Evolutionary conservation across 441 rosid genomes (phyloP).

Genomic region (Erodium moschatum): DNA sequence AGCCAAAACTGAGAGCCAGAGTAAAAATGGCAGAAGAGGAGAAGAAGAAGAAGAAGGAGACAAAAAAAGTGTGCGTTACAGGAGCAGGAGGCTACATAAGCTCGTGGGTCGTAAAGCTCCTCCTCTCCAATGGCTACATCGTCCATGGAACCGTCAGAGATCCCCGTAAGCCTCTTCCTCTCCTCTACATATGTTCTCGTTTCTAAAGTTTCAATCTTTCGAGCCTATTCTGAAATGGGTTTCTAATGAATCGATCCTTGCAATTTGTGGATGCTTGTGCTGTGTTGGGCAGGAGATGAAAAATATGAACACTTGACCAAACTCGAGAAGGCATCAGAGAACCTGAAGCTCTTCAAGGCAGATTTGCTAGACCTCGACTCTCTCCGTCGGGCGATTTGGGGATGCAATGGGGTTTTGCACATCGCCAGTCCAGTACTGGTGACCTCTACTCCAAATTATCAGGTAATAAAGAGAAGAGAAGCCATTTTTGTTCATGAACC

Average conservation of each 20-base stretch:
- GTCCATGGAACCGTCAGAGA: slow-evolving; percentile 8
- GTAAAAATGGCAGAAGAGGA: too few relatives aligned
- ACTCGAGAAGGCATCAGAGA: slow-evolving; percentile 47
- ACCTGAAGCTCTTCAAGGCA: slow-evolving; percentile 56
- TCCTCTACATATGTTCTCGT: background rate
- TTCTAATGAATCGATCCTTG: background rate
- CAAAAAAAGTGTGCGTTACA: slow-evolving; percentile 10
- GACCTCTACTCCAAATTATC: slow-evolving; percentile 40
- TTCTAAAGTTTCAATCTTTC: background rate
- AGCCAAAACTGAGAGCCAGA: background rate
- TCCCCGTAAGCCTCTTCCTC: background rate
- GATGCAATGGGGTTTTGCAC: slow-evolving; percentile 59
- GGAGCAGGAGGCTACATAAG: slow-evolving; percentile 17
- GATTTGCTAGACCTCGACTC: slow-evolving; percentile 46
- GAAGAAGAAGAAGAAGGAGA: background rate
- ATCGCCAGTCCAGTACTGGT: slow-evolving; percentile 51
- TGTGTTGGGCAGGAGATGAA: slow-evolving; percentile 29
- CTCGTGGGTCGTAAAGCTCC: slow-evolving; percentile 18
- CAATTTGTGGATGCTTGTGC: background rate
- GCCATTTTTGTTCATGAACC: too few relatives aligned
- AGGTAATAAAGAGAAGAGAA: slow-evolving; percentile 26
- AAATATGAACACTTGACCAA: slow-evolving; percentile 51
- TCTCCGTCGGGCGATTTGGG: slow-evolving; percentile 37
- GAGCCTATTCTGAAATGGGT: background rate
- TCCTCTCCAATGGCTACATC: slow-evolving; percentile 15